Evolutionary conservation across 306 rosid genomes (phyloP), one percentile per base, ranked within the genome.

Genomic region (Prunus dulcis): DNA sequence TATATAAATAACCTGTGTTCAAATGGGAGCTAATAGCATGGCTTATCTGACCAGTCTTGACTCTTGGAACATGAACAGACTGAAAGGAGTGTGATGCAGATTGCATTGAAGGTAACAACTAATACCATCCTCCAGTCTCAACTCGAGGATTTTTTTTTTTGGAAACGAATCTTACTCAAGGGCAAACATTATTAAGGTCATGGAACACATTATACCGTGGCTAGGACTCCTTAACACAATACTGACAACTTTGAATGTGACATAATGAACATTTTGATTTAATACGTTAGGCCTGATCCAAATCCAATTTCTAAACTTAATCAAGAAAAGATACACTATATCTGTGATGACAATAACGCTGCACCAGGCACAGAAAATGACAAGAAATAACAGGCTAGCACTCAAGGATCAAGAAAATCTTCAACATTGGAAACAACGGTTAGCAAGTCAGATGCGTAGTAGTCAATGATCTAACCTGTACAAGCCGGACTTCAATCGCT

Each of bases 401-500:
- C 19, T 13, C 13, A 32, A 38, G 66, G 38, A 56, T 72, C 66
- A 38, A 38, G 12, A 34, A 56, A 75, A 63, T 30, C 30, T 64
- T 70, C 15, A 6, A 60, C 30, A 50, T 25, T 11, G 18, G 23
- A 23, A 11, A 17, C 38, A 70, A 23, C 32, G 7, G 6, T 62
- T 67, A 12, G n/a, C 13, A 18, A 5, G 49, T 12, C 28, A 30
- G 13, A 12, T 19, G 58, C 5, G 23, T 11, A 64, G 23, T 4
- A 10, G 3, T 38, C 0, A 12, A 64, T 64, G 50, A 19, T 17
- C 81, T 72, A 60, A 96, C 99, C 98, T 96, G 99, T 13, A 96
- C 99, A 19, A 96, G 92, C 58, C 97, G 97, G 81, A 96, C 91
- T 88, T 93, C 99, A 68, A 96, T 91, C 17, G 98, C 96, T 71